Percentiles rank a stretch among this genome's conserved stretches.
These are phyloP conservation scores for Hyphodiscus hymeniophilus DNA, from an alignment of 495 filamentous ascomycete genomes.

Conservation along the genomic window DNA sequence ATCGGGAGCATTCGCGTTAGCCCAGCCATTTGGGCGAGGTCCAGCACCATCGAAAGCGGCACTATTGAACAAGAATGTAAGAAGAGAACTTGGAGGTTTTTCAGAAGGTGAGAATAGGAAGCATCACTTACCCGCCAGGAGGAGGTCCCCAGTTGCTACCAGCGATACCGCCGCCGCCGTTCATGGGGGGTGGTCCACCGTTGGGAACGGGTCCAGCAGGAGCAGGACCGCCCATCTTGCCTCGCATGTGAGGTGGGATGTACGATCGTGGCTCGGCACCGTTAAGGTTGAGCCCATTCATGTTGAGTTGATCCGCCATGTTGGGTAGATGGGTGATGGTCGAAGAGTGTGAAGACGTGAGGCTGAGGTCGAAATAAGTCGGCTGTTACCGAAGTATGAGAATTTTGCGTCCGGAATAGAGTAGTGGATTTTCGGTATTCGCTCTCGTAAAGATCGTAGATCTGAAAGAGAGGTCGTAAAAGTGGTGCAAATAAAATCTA, in stretches of 20 bases:
- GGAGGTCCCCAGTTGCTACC: slow-evolving; percentile 52
- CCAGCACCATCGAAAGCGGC: slow-evolving; percentile 45
- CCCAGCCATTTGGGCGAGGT: slow-evolving; percentile 48
- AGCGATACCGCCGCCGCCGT: slow-evolving; percentile 21
- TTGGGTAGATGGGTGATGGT: slow-evolving; percentile 12
- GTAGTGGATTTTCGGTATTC: neutral
- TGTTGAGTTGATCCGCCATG: slow-evolving; percentile 95
- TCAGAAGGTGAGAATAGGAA: neutral
- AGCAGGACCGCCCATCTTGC: slow-evolving; percentile 36
- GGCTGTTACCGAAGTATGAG: slow-evolving; percentile 8
- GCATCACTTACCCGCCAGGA: slow-evolving; percentile 36
- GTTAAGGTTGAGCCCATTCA: slow-evolving; percentile 73
- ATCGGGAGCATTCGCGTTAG: slow-evolving; percentile 59
- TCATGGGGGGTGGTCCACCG: slow-evolving; percentile 26
- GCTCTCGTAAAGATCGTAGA: slow-evolving; percentile 16
- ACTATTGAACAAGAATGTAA: slow-evolving; percentile 20
- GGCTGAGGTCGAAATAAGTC: slow-evolving; percentile 7
- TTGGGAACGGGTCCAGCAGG: slow-evolving; percentile 28
- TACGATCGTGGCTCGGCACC: slow-evolving; percentile 58
- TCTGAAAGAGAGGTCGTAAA: slow-evolving; percentile 26
- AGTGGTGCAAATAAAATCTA: slow-evolving; percentile 24
- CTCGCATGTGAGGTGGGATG: slow-evolving; percentile 91
- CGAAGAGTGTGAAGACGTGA: slow-evolving; percentile 15
- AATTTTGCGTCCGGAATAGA: slow-evolving; percentile 10
- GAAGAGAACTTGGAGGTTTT: neutral